Conservation (phyloP, 106 monocot genomes). For the Triglochin maritima region DNA sequence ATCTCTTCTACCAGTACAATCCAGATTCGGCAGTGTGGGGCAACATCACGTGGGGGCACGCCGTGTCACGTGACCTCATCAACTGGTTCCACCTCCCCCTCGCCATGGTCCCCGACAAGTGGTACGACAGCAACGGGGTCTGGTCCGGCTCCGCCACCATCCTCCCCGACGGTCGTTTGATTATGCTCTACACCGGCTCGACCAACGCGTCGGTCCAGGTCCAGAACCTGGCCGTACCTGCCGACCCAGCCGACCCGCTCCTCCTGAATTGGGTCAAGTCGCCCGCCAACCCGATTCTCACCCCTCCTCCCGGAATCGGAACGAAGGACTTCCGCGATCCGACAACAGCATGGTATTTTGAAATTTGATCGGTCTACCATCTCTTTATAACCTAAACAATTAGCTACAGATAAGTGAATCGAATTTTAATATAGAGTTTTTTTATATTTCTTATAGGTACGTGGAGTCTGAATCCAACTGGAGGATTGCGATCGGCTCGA, state of each 20-base stretch:
- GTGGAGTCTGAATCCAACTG: constrained; percentile 29
- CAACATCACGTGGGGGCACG: constrained; percentile 77
- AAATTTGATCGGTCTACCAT: too few relatives aligned
- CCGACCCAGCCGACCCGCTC: constrained; percentile 40
- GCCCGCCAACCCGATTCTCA: constrained; percentile 45
- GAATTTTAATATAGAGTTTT: too few relatives aligned
- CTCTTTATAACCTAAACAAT: too few relatives aligned
- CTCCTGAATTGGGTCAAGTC: constrained; percentile 44
- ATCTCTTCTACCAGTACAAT: constrained; percentile 71
- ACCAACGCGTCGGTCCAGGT: constrained; percentile 48
- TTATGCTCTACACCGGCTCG: constrained; percentile 61
- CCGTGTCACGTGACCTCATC: constrained; percentile 57
- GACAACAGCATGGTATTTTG: constrained; percentile 32
- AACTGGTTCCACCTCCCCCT: constrained; percentile 57
- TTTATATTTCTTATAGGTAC: constrained; percentile 12
- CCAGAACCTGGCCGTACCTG: constrained; percentile 48
- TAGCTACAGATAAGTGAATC: too few relatives aligned
- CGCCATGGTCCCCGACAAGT: constrained; percentile 51
- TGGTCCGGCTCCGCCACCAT: constrained; percentile 66
- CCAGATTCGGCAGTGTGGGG: constrained; percentile 63
- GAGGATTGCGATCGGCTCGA: constrained; percentile 56
- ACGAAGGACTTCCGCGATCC: constrained; percentile 57
- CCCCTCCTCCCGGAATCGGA: constrained; percentile 40
- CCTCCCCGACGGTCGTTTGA: constrained; percentile 32
- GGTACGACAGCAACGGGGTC: constrained; percentile 66